Evolutionary conservation across 164 flowering plant genomes (phyloP).

Genomic region (Saururus chinensis): DNA sequence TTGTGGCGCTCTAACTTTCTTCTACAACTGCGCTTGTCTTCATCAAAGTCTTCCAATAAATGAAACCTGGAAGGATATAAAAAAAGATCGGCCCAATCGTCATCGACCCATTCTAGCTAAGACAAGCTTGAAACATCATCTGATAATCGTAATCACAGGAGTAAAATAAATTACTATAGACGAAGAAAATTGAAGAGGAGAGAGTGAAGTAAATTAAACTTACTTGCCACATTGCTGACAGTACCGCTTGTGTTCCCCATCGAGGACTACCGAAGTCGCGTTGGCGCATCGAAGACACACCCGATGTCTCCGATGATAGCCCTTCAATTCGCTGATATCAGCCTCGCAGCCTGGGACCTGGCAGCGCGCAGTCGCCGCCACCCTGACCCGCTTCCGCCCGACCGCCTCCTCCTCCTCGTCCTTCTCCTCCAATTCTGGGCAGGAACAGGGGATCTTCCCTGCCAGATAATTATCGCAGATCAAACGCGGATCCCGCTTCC

Average conservation of each 20-base stretch:
- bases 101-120: too few relatives aligned
- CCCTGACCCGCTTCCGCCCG: slow-evolving; percentile 36
- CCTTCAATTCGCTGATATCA: slow-evolving; percentile 83
- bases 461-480: slow-evolving; percentile 67
- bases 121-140: too few relatives aligned
- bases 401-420: slow-evolving; percentile 9
- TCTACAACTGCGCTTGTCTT: slow-evolving; percentile 93
- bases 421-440: slow-evolving; percentile 76
- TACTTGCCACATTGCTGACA: slow-evolving; percentile 96
- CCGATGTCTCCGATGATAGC: slow-evolving; percentile 75
- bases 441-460: slow-evolving; percentile 74
- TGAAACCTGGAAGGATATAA: slow-evolving; percentile 60
- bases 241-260: slow-evolving; percentile 64
- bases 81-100: too few relatives aligned
- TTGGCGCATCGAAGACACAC: slow-evolving; percentile 80
- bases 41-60: slow-evolving; percentile 80
- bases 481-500: slow-evolving; percentile 81
- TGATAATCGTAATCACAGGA: too few relatives aligned
- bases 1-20: slow-evolving; percentile 89
- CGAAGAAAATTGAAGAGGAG: too few relatives aligned
- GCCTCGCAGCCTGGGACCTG: slow-evolving; percentile 71
- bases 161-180: too few relatives aligned
- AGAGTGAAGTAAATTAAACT: slow-evolving; percentile 7
- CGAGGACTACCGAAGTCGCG: slow-evolving; percentile 45
- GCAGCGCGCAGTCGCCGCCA: slow-evolving; percentile 5